Evolutionary conservation across 2,329 filamentous ascomycete species (phyloP), one percentile per base, ranked within the genome.

Genomic region (Fusarium pseudograminearum): DNA sequence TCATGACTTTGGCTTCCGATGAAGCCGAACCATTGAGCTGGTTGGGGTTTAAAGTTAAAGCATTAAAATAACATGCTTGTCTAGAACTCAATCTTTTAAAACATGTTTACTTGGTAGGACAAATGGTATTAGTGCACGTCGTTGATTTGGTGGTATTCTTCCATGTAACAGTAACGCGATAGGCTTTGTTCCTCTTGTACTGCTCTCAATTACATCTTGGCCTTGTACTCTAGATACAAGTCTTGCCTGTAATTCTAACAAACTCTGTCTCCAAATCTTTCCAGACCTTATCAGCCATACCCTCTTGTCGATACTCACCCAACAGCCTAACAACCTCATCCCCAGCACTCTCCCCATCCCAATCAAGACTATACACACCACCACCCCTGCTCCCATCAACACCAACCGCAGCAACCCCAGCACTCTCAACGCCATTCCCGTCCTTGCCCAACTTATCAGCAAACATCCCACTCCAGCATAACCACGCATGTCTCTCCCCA

Each of bases 331-430:
- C 42, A 8, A 70, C 64, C 5, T 54, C 62, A 12, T 50, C 34
- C 2, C 61, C 47, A 6, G 67, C 66, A 53, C 67, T 70, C 57
- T 74, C 69, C 5, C 72, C 72, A 42, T 71, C 59, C 61, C 62
- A 71, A 38, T 74, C 63, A 38, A 76, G 44, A 14, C 66, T 74
- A 31, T 76, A 76, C 2, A 73, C 69, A 26, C 74, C 74, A 42
- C 72, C 73, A 15, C 70, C 73, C 12, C 11, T 46, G 12, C 44
- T 52, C 6, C 72, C 74, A 55, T 76, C 68, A 5, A 24, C 63
- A 6, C 73, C 74, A 31, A 44, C 26, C 3, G 61, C 71, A 41
- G 55, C 45, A 41, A 61, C 45, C 2, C 58, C 48, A 9, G 22
- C 61, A 36, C 59, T 52, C 3, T 41, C 20, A 15, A 53, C n/a